Evolutionary conservation across 805 yeast species (phyloP).

Genomic region (Henningerozyma blattae): DNA sequence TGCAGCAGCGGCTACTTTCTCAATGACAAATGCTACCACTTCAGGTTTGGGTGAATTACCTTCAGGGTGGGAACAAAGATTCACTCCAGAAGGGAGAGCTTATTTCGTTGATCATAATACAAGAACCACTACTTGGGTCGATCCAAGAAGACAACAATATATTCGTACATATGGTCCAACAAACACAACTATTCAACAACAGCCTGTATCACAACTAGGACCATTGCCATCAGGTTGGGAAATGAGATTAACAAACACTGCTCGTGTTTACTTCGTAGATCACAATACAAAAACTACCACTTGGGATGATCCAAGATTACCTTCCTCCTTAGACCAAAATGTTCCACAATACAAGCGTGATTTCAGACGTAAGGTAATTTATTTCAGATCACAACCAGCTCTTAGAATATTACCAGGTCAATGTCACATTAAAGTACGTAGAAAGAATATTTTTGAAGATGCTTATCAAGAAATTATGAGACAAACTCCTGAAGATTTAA

Average conservation of each 20-base stretch:
- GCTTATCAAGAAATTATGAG: slow-evolving; percentile 98
- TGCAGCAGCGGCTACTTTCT: slow-evolving; percentile 54
- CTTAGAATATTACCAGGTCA: slow-evolving; percentile 95
- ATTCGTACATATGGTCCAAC: slow-evolving; percentile 86
- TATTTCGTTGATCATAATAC: slow-evolving; percentile 98
- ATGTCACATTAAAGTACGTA: slow-evolving; percentile 94
- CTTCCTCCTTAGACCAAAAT: slow-evolving; percentile 92
- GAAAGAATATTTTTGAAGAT: slow-evolving; percentile 94
- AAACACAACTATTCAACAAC: slow-evolving; percentile 87
- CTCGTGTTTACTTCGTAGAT: slow-evolving; percentile 96
- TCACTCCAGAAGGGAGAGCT: slow-evolving; percentile 96
- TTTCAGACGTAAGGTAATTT: slow-evolving; percentile 92
- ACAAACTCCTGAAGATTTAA: slow-evolving; percentile 95
- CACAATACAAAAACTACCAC: slow-evolving; percentile 98
- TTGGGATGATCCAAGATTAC: slow-evolving; percentile 99
- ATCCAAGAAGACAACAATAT: slow-evolving; percentile 97
- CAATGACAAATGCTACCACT: slow-evolving; percentile 72
- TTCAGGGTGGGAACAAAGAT: slow-evolving; percentile 97
- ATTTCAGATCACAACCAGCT: slow-evolving; percentile 97
- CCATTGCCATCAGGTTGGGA: slow-evolving; percentile 99
- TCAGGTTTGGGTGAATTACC: slow-evolving; percentile 96
- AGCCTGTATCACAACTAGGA: slow-evolving; percentile 94
- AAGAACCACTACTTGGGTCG: slow-evolving; percentile 99
- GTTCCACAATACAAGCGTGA: slow-evolving; percentile 99
- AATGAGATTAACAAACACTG: slow-evolving; percentile 97